Evolutionary conservation across 768 basidiomycete species (phyloP), one percentile per base, ranked within the genome.

Genomic region (Chiua virens): DNA sequence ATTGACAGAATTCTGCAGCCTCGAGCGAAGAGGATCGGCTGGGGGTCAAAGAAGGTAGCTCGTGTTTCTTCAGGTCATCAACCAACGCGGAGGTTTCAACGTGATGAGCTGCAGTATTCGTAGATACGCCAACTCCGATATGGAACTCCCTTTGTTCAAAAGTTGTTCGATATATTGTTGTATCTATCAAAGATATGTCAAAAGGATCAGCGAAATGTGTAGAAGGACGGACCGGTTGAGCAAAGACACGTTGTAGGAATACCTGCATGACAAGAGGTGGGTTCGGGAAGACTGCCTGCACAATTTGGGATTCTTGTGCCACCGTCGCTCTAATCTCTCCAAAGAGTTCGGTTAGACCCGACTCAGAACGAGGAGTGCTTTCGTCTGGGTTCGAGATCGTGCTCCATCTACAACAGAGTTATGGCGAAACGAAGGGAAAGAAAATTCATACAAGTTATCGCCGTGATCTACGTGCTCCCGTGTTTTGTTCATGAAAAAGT

Each of bases 281-380:
- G 60, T 96, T 93, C 1, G 97, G 97, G 68, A 99, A 99, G 13
- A 99, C 97, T 4, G 94, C 96, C 67, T 97, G 95, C 25, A 99
- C 95, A 46, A 99, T 99, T 64, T 98, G 93, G 1, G 92, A 88
- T 70, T 99, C 97, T 49, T 96, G 94, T 30, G 87, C 90, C 21
- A 98, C 93, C 0, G 96, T 98, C 5, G 78, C 76, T 37, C 92
- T 79, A 50, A 99, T 98, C 68, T 98, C 94, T 20, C 75, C 74
- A 62, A 96, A 92, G 32, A 98, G 72, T 30, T 86, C 87, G 8
- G 77, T 75, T 32, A 98, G 71, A 9, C 92, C 93, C 27, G 83
- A 74, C 66, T 98, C 97, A 22, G 73, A 77, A 52, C 82, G 87
- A 0, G 97, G 95, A 1, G 92, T 75, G 37, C 74, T 78, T 3